Base-by-base conservation (phyloP, 176 grass and related monocot species). In the Calamus simplicifolius region DNA sequence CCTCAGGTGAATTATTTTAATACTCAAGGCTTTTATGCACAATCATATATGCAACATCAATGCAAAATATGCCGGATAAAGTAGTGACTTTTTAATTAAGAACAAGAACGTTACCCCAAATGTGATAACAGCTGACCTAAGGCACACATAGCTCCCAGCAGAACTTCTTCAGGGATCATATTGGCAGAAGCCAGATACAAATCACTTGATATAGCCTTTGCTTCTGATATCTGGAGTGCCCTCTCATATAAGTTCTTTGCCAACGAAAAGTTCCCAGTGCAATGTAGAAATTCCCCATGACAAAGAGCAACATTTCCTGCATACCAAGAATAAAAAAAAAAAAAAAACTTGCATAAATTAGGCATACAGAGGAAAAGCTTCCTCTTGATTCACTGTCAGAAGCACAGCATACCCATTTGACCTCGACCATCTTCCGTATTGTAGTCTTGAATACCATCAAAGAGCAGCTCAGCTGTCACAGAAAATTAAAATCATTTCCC, bases 121-220 rank as follows among this genome's bases (percentile, higher is more conserved):
- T 82, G 81, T 78, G 73, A 88, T 57, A 88, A 78, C 73, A 91
- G 81, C 66, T 97, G 92, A 56, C 87, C 92, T 38, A 88, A 82
- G 28, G 84, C 82, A 76, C 87, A 97, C 51, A 75, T 75, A 38
- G 66, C 62, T 50, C 81, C 92, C 3, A 97, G 59, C 48, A 70
- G 80, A 70, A 80, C 73, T 70, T 97, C 92, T 67, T 85, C 87
- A 19, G 78, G 75, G 38, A 77, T 75, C 87, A 91, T 97, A 69
- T 91, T 91, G 52, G 75, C 81, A 50, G 86, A 72, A 56, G 87
- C 68, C 75, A 88, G 71, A 75, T 81, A 74, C 56, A 57, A 72
- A 18, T 63, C 68, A 49, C 21, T 67, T 30, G 72, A 75, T 58
- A 52, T 56, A 70, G 75, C 51, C 75, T 71, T 74, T 26, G 1